Evolutionary conservation across 495 filamentous ascomycete species (phyloP).

Genomic region (Penicillium crystallinum): DNA sequence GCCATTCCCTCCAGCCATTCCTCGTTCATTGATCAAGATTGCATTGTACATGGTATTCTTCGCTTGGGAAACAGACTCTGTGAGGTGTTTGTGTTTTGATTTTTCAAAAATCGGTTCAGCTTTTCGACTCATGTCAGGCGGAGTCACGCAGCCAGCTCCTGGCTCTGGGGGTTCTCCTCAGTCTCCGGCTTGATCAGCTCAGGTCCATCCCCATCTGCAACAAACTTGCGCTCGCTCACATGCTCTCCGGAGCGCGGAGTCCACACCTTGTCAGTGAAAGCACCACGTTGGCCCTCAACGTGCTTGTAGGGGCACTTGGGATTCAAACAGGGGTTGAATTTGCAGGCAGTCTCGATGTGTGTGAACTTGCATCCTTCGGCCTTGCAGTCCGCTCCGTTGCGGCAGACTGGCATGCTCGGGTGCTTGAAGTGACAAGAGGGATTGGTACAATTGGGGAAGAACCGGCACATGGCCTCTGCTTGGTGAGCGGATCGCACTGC

Average conservation of each 20-base stretch:
- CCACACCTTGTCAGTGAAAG: conserved; percentile 91
- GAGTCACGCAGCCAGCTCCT: conserved; percentile 38
- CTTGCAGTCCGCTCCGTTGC: conserved; percentile 89
- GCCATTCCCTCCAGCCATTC: conserved; percentile 29
- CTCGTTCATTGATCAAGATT: conserved; percentile 21
- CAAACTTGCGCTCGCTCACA: conserved; percentile 90
- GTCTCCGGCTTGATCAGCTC: conserved; percentile 71
- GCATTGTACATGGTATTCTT: conserved; percentile 34
- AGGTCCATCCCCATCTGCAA: conserved; percentile 56
- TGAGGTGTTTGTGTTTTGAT: not conserved
- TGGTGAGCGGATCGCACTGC: conserved; percentile 71
- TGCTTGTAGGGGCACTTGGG: conserved; percentile 82
- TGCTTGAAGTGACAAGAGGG: conserved; percentile 82
- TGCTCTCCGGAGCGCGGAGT: conserved; percentile 58
- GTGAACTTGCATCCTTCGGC: conserved; percentile 84
- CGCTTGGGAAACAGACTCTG: conserved; percentile 7
- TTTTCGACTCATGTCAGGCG: conserved; percentile 13
- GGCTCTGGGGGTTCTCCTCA: conserved; percentile 27
- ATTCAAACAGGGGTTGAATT: conserved; percentile 87
- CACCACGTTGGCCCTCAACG: conserved; percentile 74
- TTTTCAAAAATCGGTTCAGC: not conserved
- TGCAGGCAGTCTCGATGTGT: conserved; percentile 77
- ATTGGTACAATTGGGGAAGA: conserved; percentile 91
- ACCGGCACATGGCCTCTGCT: conserved; percentile 83
- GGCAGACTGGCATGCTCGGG: conserved; percentile 72